These are phyloP conservation scores for Aphanomyces cochlioides DNA, from an alignment of 352 stramenopile species.

Conservation along the genomic window DNA sequence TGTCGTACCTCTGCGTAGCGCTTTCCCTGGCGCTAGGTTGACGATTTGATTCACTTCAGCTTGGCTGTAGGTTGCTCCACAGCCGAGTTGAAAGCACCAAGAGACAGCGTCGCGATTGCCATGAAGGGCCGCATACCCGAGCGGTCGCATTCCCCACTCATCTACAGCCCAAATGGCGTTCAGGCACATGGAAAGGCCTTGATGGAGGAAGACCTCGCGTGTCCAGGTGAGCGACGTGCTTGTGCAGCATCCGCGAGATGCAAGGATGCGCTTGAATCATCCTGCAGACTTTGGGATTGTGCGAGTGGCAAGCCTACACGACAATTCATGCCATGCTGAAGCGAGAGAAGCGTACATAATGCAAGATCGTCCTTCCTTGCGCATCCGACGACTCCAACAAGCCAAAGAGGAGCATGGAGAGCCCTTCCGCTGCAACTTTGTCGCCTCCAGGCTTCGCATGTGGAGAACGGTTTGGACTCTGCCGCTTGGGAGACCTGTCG, in stretches of 20 bases:
- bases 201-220: neutral
- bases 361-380: too few species aligned
- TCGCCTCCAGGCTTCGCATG: too few species aligned
- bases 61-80: conserved; percentile 1
- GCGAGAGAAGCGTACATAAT: neutral
- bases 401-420: too few species aligned
- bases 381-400: too few species aligned
- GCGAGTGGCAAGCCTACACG: neutral
- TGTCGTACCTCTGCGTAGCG: neutral
- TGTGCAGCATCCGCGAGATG: neutral
- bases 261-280: neutral
- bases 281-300: neutral
- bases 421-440: neutral
- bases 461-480: too few species aligned
- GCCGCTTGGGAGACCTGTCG: too few species aligned
- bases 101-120: neutral
- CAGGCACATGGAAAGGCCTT: neutral
- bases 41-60: neutral
- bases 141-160: neutral
- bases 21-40: neutral
- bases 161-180: neutral
- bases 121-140: neutral
- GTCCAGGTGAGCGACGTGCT: neutral
- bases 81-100: conserved; percentile 15
- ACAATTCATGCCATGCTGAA: neutral